phyloP scores from a whole-genome alignment of 179 eudicot species.

The Heliamphora pulchella region DNA sequence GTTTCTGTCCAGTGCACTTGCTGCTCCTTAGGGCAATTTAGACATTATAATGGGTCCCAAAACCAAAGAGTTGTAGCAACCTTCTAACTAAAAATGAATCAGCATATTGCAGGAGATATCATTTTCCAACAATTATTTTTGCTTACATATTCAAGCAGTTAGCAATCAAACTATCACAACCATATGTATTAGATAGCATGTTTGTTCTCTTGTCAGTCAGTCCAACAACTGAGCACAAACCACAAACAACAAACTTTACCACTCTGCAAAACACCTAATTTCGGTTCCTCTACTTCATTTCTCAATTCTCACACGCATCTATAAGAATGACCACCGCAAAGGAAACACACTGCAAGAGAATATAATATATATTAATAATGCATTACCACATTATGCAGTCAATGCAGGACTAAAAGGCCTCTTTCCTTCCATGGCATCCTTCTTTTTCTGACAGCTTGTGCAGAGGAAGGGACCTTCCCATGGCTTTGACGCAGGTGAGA shows the following conservation, averaged over 20 bases:
- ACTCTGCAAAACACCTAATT: slow-evolving; percentile 24
- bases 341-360: slow-evolving; percentile 31
- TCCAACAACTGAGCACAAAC: slow-evolving; percentile 24
- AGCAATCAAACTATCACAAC: slow-evolving; percentile 20
- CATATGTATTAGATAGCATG: slow-evolving; percentile 20
- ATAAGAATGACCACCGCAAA: slow-evolving; percentile 18
- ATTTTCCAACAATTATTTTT: not conserved
- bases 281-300: slow-evolving; percentile 18
- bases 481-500: slow-evolving; percentile 70
- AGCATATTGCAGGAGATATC: not conserved
- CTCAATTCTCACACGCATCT: slow-evolving; percentile 42
- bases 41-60: no score
- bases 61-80: no score
- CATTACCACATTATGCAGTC: slow-evolving; percentile 31
- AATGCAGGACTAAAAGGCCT: slow-evolving; percentile 36
- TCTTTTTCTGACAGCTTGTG: slow-evolving; percentile 67
- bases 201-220: slow-evolving; percentile 23
- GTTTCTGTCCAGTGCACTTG: no score
- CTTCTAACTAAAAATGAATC: not conserved
- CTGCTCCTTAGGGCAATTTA: no score
- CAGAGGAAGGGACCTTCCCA: slow-evolving; percentile 97
- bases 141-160: slow-evolving; percentile 24
- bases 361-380: slow-evolving; percentile 29
- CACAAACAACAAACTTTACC: slow-evolving; percentile 21
- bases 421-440: slow-evolving; percentile 99